Percentiles rank a stretch among this genome's conserved stretches.
Evolutionary conservation across 208 protist species (phyloP).

Genomic region (Leishmania aethiopica): DNA sequence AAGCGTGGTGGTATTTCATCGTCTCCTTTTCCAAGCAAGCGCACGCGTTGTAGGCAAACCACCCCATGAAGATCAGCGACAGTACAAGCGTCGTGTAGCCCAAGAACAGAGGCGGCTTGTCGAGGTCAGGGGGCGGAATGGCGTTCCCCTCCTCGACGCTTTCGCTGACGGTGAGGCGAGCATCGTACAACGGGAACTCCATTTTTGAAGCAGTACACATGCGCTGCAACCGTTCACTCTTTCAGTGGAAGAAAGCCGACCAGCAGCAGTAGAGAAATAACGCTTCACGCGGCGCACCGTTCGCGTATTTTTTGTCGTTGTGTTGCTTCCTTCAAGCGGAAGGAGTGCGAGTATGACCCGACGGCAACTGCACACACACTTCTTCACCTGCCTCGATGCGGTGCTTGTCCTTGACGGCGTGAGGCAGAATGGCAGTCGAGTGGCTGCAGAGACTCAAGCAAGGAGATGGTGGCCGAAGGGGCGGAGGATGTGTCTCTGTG

Average conservation of each 20-base stretch:
- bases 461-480: background rate
- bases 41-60: slow-evolving; percentile 25
- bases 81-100: slow-evolving; percentile 29
- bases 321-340: background rate
- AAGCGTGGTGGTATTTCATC: slow-evolving; percentile 18
- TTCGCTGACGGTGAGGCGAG: background rate
- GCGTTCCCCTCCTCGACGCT: slow-evolving; percentile 18
- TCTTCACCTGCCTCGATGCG: background rate
- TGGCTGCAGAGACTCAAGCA: background rate
- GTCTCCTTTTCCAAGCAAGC: slow-evolving; percentile 10
- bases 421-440: background rate
- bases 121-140: slow-evolving; percentile 21
- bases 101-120: slow-evolving; percentile 20
- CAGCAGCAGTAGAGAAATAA: background rate
- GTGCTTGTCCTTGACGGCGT: background rate
- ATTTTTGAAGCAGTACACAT: background rate
- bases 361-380: background rate
- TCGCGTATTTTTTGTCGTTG: too few species aligned
- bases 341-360: background rate
- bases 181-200: slow-evolving; percentile 8
- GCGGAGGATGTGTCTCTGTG: background rate
- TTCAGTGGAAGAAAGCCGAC: background rate
- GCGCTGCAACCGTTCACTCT: background rate
- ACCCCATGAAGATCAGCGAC: slow-evolving; percentile 20
- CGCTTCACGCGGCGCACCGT: background rate